Evolutionary conservation across 331 rosid genomes (phyloP).

Genomic region (Acacia concinna): DNA sequence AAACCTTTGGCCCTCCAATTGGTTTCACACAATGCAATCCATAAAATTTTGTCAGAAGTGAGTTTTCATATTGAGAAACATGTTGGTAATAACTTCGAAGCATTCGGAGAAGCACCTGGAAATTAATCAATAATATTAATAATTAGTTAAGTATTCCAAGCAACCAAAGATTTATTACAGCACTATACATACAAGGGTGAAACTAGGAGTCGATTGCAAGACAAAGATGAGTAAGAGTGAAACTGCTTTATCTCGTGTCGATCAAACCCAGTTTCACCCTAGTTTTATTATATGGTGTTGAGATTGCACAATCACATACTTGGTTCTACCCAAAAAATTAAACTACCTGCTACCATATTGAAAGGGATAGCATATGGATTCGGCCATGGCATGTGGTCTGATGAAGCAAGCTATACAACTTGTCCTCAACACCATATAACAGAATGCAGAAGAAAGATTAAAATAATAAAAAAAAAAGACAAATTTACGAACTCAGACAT

Average conservation of each 20-base stretch:
- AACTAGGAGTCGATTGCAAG: background rate
- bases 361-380: slow-evolving; percentile 14
- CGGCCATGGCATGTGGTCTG: background rate
- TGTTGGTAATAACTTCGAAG: slow-evolving; percentile 72
- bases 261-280: too few species aligned
- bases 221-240: background rate
- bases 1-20: slow-evolving; percentile 82
- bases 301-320: too few species aligned
- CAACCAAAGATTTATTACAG: background rate
- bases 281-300: too few species aligned
- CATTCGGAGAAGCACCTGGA: slow-evolving; percentile 88
- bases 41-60: slow-evolving; percentile 81
- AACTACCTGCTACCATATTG: background rate
- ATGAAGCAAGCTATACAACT: slow-evolving; percentile 2
- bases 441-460: background rate
- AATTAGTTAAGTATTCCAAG: slow-evolving; percentile 15
- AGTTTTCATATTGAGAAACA: slow-evolving; percentile 63
- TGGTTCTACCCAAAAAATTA: background rate
- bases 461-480: background rate
- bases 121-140: slow-evolving; percentile 16
- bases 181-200: background rate
- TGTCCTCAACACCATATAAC: background rate
- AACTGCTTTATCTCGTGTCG: too few species aligned
- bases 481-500: slow-evolving; percentile 14
- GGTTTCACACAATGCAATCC: slow-evolving; percentile 96